Percentiles rank a stretch among this genome's conserved stretches.
Evolutionary conservation across 2,329 filamentous ascomycete species (phyloP).

Genomic region (Talaromyces sp.): DNA sequence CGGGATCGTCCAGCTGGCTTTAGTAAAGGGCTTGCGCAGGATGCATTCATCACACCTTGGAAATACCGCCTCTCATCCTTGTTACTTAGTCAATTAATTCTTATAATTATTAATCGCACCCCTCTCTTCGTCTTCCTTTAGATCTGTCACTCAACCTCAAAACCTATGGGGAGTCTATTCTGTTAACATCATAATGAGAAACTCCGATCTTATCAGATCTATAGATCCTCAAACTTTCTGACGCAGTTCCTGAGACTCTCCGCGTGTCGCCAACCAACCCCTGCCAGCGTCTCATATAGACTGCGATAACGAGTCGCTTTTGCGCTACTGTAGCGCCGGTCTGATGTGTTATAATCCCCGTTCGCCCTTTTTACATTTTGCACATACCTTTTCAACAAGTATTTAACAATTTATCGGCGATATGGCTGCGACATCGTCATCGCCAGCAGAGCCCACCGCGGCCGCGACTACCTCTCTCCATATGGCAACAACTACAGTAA

Average conservation of each 20-base stretch:
- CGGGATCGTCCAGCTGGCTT: background rate
- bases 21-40: background rate
- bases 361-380: background rate
- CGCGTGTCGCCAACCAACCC: background rate
- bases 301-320: background rate
- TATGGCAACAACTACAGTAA: conserved; percentile 79
- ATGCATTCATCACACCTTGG: background rate
- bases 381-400: background rate
- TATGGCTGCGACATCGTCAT: background rate
- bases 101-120: background rate
- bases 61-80: background rate
- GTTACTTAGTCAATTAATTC: background rate
- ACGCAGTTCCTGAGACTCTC: conserved; percentile 11
- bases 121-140: background rate
- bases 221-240: conserved; percentile 3
- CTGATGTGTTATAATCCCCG: background rate
- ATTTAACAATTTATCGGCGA: background rate
- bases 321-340: background rate
- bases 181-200: conserved; percentile 2
- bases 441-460: background rate
- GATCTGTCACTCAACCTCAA: background rate
- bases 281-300: conserved; percentile 1
- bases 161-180: background rate
- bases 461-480: conserved; percentile 1
- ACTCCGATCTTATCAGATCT: conserved; percentile 6